phyloP scores from a whole-genome alignment of 331 rosid species.

The Acacia pycnantha region DNA sequence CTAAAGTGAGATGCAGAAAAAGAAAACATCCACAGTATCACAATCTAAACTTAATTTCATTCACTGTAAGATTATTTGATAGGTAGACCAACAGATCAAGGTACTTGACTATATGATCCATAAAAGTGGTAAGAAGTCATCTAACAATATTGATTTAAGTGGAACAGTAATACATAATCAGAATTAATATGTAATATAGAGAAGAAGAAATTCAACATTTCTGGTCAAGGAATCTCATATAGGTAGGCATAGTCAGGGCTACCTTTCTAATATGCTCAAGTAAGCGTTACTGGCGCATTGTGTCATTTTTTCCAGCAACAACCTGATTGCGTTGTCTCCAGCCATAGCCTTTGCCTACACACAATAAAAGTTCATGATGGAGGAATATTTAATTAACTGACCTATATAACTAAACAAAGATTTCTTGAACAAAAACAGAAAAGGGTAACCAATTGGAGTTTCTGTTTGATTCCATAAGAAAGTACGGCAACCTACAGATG shows the following conservation, averaged over 20 bases:
- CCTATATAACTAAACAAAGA: neutral
- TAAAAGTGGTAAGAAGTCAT: neutral
- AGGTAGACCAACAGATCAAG: neutral
- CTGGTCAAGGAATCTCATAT: constrained; percentile 15
- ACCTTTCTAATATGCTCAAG: constrained; percentile 94
- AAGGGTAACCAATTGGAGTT: neutral
- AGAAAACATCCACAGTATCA: neutral
- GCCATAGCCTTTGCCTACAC: constrained; percentile 99
- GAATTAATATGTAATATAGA: neutral
- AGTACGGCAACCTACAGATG: neutral
- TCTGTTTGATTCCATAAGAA: neutral
- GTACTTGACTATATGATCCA: neutral
- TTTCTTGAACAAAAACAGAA: constrained; percentile 3
- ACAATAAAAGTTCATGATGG: constrained; percentile 27
- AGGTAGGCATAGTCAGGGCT: constrained; percentile 8
- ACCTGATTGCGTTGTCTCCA: constrained; percentile 88
- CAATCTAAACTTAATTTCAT: neutral
- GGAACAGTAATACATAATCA: neutral
- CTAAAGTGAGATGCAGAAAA: neutral
- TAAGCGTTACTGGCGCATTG: constrained; percentile 92
- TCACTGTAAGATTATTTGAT: neutral
- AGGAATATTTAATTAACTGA: constrained; percentile 24
- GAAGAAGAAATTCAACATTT: neutral
- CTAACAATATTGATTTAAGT: neutral
- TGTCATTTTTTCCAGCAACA: constrained; percentile 89